Evolutionary conservation across 306 rosid genomes (phyloP), one percentile per base, ranked within the genome.

Genomic region (Prunus padus): DNA sequence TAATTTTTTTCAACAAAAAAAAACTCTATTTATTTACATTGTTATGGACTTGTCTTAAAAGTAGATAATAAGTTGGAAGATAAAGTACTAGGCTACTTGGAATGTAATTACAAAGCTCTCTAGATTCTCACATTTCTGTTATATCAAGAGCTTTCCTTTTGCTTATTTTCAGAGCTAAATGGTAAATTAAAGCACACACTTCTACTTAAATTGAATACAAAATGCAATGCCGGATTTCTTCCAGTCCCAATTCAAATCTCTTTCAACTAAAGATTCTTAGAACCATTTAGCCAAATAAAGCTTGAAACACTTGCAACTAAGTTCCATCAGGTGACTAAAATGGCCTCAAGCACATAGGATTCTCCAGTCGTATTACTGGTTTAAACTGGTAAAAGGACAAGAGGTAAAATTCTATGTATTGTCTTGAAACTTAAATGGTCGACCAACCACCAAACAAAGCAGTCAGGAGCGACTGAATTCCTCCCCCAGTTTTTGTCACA

Each of bases 51-150:
- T 8, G 15, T 63, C 18, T 33, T 19, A 6, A 52, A n/a, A 54
- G 75, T 33, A 71, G 64, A n/a, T 33, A 71, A 71, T 54, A 71
- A 54, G 75, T 71, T 71, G 75, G 65, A 52, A 54, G 50, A 71
- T 47, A 16, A 54, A 54, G 65, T 54, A 12, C 25, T 71, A 71
- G 51, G 47, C 68, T 52, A 22, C 31, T 71, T 23, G 28, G 75
- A 22, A n/a, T 71, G n/a, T 52, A 64, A 54, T 33, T 71, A 51
- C 25, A 18, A 14, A 63, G 25, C 20, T 52, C 54, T 51, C 19
- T 52, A 70, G 45, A 70, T 70, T 70, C 28, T 65, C 22, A 31
- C 31, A 30, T 12, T 71, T 31, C 45, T 11, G 28, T 54, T 22
- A 71, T 2, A 54, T 23, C 18, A 54, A 54, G 33, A 54, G 47